Base-by-base conservation (phyloP, 371 early-diverging fungal species). In the Blakeslea trispora region DNA sequence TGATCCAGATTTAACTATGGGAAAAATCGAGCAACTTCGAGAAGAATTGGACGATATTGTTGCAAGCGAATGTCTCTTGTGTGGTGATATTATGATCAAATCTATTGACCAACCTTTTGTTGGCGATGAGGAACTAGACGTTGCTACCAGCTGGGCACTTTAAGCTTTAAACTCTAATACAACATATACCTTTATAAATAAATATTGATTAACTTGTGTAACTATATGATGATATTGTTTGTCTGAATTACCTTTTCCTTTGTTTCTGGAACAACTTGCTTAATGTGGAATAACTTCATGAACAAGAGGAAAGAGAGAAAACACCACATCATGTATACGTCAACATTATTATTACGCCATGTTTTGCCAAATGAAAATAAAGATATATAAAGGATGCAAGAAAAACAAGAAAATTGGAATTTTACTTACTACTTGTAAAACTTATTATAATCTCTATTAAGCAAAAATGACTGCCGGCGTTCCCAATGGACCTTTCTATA, bases 31-130 rank as follows among this genome's bases (percentile, higher is more conserved):
- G 6, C 60, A 72, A 13, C 45, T 75, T 9, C 62, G 66, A 31
- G 58, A 64, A 53, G 46, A 61, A 42, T 22, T 68, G 42, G 61
- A 60, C 53, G 48, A 56, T 41, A 58, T 61, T 21, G 45, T 60
- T 23, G 57, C 66, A 32, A 56, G 57, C 34, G 59, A 63, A 48
- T 52, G 58, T 46, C 34, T 71, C 59, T 84, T 40, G 9, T 96
- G 96, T 53, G 94, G 95, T 13, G 95, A 96, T 53, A 68, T 88
- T 32, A 94, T 94, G 89, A 90, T 95, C 54, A 84, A 84, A 53
- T 83, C 83, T 5, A 86, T 94, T 42, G 88, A 85, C 42, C 74
- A 81, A 55, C 89, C 91, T 3, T 90, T 96, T 58, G 64, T 92
- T 37, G 70, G 66, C 5, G 55, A 59, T 23, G 81, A 82, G 21